Base-by-base conservation (phyloP, 2,329 filamentous ascomycete species). In the Calonectria montana region DNA sequence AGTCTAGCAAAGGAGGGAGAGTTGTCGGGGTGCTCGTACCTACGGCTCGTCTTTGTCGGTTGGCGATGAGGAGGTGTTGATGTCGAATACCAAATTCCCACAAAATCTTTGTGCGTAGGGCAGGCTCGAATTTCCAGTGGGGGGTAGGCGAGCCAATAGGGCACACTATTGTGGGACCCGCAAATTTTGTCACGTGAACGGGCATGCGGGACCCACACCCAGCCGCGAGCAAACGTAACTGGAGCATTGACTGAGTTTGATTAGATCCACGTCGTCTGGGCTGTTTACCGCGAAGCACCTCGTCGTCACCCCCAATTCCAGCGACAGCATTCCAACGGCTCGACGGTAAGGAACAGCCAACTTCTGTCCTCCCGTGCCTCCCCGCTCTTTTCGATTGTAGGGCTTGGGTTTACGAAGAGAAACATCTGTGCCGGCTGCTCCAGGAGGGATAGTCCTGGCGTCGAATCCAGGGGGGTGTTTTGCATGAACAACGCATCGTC, bases 101-200 rank as follows among this genome's bases (percentile, higher is more conserved):
- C 81, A 83, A 84, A 84, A 78, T 83, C 81, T 83, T 82, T 84
- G 83, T 84, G 83, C 82, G 83, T 83, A 84, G 82, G 81, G 82
- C 82, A 83, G 81, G 81, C 81, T 81, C 79, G 78, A 82, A 79
- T 79, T 80, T 77, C 73, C 74, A 77, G 76, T 76, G 78, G 78
- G 80, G 75, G 74, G 76, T 74, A 81, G 81, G 80, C 82, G 81
- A 84, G 68, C 83, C 83, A 84, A 84, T 84, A 73, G 81, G 64
- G 64, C 53, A 70, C 37, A 65, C n/a, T 67, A 55, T 55, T 64
- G 9, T 48, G 37, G 13, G 25, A 41, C 27, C 67, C 73, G 59
- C 53, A 31, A 4, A 15, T 1, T 0, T 3, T 4, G 15, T 81
- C 80, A 82, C 82, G 80, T 82, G 82, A 78, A 15, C 1, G 1